Percentiles rank a stretch among this genome's conserved stretches.
These are phyloP conservation scores for Veloporphyrellus conicus DNA, from an alignment of 1,284 basidiomycete species.

Conservation along the genomic window DNA sequence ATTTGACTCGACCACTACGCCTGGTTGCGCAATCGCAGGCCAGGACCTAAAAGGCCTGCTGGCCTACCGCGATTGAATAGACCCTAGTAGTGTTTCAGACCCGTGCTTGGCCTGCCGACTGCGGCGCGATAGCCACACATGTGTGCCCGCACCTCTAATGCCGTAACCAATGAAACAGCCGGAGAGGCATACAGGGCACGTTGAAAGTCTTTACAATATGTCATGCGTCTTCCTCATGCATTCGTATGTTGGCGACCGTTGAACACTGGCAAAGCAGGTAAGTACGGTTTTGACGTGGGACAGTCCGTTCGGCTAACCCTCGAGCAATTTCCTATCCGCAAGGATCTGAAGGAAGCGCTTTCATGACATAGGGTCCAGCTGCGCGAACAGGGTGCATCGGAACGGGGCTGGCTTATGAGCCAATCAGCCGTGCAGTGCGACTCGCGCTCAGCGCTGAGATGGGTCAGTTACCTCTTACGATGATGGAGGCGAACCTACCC, in stretches of 20 bases:
- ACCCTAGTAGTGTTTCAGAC: too few species aligned
- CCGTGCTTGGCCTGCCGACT: not conserved
- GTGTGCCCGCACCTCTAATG: not conserved
- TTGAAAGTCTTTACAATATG: not conserved
- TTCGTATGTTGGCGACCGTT: not conserved
- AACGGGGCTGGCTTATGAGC: not conserved
- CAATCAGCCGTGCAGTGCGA: not conserved
- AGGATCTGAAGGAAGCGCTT: not conserved
- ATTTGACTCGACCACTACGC: too few species aligned
- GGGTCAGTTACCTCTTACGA: not conserved
- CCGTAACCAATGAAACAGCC: conserved; percentile 11
- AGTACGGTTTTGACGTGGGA: conserved; percentile 3
- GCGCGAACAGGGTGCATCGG: not conserved
- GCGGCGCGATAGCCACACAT: not conserved
- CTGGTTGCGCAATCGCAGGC: too few species aligned
- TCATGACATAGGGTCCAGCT: conserved; percentile 20
- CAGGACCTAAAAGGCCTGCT: too few species aligned
- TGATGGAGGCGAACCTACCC: not conserved
- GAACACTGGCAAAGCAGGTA: conserved; percentile 3
- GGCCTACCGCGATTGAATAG: too few species aligned
- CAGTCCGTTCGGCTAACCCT: conserved; percentile 1
- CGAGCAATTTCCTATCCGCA: too few species aligned
- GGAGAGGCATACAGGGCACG: not conserved
- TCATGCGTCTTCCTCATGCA: conserved; percentile 15
- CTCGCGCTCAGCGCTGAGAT: not conserved